These are phyloP conservation scores for Pythium apleroticum DNA, from an alignment of 352 stramenopile genomes.

Conservation along the genomic window DNA sequence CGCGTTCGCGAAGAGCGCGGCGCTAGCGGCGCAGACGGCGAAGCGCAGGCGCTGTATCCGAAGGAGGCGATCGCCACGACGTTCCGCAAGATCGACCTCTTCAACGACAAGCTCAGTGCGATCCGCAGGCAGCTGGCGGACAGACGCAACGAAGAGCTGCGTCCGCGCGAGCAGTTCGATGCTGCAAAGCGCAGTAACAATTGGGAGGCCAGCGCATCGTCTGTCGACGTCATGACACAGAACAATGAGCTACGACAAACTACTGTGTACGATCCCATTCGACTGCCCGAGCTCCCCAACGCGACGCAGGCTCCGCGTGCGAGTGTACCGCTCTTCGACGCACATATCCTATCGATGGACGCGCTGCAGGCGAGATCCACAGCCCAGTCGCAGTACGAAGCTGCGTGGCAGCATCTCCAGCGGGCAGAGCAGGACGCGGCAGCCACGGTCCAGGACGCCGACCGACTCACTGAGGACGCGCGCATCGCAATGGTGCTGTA, in stretches of 20 bases:
- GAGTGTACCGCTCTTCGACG: constrained; percentile 22
- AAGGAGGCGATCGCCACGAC: constrained; percentile 28
- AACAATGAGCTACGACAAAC: neutral
- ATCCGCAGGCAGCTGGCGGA: constrained; percentile 43
- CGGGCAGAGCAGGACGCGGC: constrained; percentile 34
- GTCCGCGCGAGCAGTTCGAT: neutral
- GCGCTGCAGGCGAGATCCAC: constrained; percentile 36
- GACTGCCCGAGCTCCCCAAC: constrained; percentile 18
- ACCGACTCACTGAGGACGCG: constrained; percentile 55
- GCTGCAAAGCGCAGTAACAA: constrained; percentile 10
- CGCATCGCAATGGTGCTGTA: constrained; percentile 62
- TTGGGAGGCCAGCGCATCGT: neutral
- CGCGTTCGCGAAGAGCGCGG: neutral
- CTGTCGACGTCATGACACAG: neutral
- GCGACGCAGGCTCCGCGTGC: constrained; percentile 3
- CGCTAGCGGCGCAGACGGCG: neutral
- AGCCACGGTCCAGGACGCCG: constrained; percentile 36
- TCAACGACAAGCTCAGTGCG: constrained; percentile 40
- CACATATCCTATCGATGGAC: constrained; percentile 36
- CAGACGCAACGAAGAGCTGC: constrained; percentile 19
- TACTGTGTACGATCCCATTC: constrained; percentile 16
- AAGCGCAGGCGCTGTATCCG: constrained; percentile 11
- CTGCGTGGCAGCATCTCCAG: constrained; percentile 31
- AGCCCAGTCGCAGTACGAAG: constrained; percentile 32
- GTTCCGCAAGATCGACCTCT: constrained; percentile 44